phyloP scores from a whole-genome alignment of 257 asterid genomes.

The Capsicum baccatum region DNA sequence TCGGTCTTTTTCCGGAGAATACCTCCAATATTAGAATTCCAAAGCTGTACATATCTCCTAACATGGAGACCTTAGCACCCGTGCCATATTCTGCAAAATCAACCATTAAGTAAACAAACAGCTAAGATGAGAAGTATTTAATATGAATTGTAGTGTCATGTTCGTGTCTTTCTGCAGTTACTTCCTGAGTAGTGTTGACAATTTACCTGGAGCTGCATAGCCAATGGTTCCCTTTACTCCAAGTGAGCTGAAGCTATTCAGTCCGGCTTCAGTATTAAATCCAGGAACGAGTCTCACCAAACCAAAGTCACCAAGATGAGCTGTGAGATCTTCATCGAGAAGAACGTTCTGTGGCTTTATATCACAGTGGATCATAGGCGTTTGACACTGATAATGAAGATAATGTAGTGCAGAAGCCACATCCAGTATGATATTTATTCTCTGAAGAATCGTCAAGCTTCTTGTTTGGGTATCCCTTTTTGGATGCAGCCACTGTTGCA shows the following conservation, averaged over 20 bases:
- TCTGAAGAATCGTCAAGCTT: slow-evolving; percentile 42
- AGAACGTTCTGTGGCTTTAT: slow-evolving; percentile 60
- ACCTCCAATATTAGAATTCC: slow-evolving; percentile 46
- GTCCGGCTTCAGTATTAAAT: slow-evolving; percentile 22
- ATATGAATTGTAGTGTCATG: too few relatives aligned
- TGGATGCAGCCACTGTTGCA: slow-evolving; percentile 57
- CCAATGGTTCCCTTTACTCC: slow-evolving; percentile 54
- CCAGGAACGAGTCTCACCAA: slow-evolving; percentile 44
- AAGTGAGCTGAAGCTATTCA: slow-evolving; percentile 45
- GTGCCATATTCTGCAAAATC: slow-evolving; percentile 45
- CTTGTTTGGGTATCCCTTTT: slow-evolving; percentile 25
- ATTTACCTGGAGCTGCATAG: slow-evolving; percentile 59
- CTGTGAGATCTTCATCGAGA: slow-evolving; percentile 48
- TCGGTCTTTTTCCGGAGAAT: slow-evolving; percentile 45
- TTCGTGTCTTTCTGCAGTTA: too few relatives aligned
- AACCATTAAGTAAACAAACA: neutral
- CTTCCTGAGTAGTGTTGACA: neutral
- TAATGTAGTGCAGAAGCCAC: slow-evolving; percentile 54
- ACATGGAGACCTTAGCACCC: slow-evolving; percentile 36
- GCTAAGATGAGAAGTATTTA: neutral
- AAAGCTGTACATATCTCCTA: slow-evolving; percentile 38
- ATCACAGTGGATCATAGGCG: slow-evolving; percentile 52
- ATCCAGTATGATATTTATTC: slow-evolving; percentile 48
- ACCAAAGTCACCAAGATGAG: slow-evolving; percentile 57
- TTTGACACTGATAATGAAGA: slow-evolving; percentile 50